Base-by-base conservation (phyloP, 1,284 basidiomycete species). In the Lentinus polychrous region DNA sequence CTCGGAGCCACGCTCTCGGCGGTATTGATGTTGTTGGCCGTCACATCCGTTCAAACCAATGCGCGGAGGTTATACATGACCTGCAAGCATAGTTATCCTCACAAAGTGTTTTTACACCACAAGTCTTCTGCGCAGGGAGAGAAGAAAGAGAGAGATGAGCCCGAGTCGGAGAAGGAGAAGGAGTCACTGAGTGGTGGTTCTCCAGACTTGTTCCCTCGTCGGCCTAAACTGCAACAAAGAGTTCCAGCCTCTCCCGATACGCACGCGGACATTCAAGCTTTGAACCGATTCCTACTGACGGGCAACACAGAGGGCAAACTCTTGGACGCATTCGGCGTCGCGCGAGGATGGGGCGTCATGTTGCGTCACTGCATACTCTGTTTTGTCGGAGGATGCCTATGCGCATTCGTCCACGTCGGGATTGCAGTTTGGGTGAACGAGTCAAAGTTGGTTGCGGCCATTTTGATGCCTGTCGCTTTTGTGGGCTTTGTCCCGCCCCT, bases 251-350 rank as follows among this genome's bases (percentile, higher is more conserved):
- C 20, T 6, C 39, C 27, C 8, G 33, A 45, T 22, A 31, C 33
- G 7, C 20, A 35, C 3, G 18, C 37, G 17, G 46, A 31, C 14
- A 42, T 48, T 3, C 18, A 27, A 18, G 14, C 24, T 5, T 24
- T 49, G 31, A 49, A 49, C 31, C 40, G 22, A 10, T 15, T 22
- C 4, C 42, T 49, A 3, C 12, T 44, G n/a, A 27, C 17, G 36
- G 47, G 47, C 2, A 35, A 44, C 20, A 44, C 47, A 4, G 47
- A 49, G 18, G 47, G 41, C 2, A 43, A 24, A 2, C 24, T 49
- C 40, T 31, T 49, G 17, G 8, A 44, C 14, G 47, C 47, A 12
- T 49, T 49, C 36, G 47, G 47, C 10, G 41, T 49, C 2, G 47
- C 47, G n/a, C 18, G 20, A n/a, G 41, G 47, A 18, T 49, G 47